Evolutionary conservation across 139 green algal genomes (phyloP), one percentile per base, ranked within the genome.

Genomic region (Eudorina sp.): DNA sequence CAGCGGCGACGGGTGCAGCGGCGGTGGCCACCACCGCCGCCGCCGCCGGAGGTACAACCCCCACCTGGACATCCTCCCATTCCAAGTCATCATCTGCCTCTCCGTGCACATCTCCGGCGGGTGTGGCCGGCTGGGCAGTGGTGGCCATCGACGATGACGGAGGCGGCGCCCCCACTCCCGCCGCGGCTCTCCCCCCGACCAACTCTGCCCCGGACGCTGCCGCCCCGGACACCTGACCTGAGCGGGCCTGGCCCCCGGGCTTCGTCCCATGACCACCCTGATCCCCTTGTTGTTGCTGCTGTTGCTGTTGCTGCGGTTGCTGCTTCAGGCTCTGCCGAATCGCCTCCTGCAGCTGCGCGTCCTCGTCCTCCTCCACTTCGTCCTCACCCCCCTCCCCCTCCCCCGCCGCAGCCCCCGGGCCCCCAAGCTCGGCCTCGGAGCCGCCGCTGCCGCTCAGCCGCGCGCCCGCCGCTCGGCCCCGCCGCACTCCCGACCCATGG

Each of bases 321-420:
- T 72, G 77, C 55, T 86, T 68, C 45, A 75, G 85, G 88, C 95
- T 97, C 1, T 51, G 60, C 36, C 81, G 48, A 36, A 98, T 97
- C 25, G 95, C 96, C 36, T 94, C 83, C 93, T 98, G 94, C 73
- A 98, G 64, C 72, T 94, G 70, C 27, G 83, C 84, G 68, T 97
- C 94, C 62, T 96, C 90, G 21, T 93, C 94, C 41, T 92, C 78
- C 19, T 84, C 84, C 21, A 2, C 53, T 21, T 88, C 82, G 51
- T 62, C 83, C 38, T 36, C 87, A 2, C 29, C 85, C 34, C 29
- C 85, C 34, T 55, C 77, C 4, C 21, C 51, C 70, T 34, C 70
- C 9, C 68, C 34, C 58, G 68, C 58, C 43, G 27, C 18, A 84
- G 2, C 41, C 40, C n/a, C 64, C 55, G 53, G 38, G 29, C 62